These are phyloP conservation scores for Saccharomycopsis javanensis DNA, from an alignment of 805 yeast species.

Conservation along the genomic window DNA sequence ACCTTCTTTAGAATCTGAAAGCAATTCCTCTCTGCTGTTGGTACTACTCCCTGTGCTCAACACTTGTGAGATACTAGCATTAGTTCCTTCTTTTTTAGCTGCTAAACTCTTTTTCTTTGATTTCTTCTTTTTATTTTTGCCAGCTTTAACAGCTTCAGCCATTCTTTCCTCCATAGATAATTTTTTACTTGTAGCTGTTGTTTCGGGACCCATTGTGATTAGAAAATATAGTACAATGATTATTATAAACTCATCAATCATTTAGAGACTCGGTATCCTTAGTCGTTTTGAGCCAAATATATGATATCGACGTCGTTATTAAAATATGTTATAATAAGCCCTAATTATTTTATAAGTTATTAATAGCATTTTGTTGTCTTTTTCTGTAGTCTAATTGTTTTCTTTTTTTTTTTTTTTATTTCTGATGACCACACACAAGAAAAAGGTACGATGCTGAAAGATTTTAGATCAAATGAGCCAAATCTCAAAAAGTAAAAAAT, in stretches of 20 bases:
- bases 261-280: neutral
- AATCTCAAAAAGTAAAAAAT: neutral
- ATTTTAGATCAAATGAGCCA: neutral
- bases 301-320: too few relatives aligned
- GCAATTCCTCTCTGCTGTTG: neutral
- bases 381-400: neutral
- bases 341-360: neutral
- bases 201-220: neutral
- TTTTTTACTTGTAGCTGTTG: conserved; percentile 29
- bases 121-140: conserved; percentile 24
- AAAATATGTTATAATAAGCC: neutral
- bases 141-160: conserved; percentile 61
- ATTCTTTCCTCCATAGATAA: conserved; percentile 77
- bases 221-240: neutral
- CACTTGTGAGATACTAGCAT: too few relatives aligned
- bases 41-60: neutral
- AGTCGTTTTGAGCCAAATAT: neutral
- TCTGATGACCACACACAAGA: neutral
- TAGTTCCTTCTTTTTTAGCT: neutral
- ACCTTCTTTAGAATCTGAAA: neutral
- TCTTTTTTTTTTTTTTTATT: neutral
- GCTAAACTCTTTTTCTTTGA: conserved; percentile 22
- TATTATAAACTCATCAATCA: conserved; percentile 2
- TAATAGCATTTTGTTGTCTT: neutral
- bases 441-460: neutral